phyloP scores from a whole-genome alignment of 208 protist species.

The Trypanosomatidae sp. region DNA sequence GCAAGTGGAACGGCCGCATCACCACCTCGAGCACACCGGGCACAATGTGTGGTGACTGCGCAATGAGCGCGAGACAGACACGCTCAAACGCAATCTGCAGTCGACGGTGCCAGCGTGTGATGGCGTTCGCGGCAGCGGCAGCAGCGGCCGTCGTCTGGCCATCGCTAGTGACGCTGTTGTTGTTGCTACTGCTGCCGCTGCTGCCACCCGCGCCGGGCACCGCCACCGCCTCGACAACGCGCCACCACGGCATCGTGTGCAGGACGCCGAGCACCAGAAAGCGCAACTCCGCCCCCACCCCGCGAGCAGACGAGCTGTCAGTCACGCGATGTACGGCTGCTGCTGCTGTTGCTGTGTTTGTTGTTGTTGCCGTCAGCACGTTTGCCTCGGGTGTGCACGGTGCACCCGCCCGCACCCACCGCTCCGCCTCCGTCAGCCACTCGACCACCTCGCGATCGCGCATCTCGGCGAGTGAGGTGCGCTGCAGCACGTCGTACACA shows the following conservation, averaged over 20 bases:
- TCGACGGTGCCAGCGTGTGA: slow-evolving; percentile 46
- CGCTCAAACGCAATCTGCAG: slow-evolving; percentile 64
- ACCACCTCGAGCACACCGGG: slow-evolving; percentile 59
- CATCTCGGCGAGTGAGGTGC: slow-evolving; percentile 54
- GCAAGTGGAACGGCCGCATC: slow-evolving; percentile 50
- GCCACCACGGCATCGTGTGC: slow-evolving; percentile 75
- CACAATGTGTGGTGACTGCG: slow-evolving; percentile 44
- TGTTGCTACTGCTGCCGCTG: too few species aligned
- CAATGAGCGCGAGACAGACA: slow-evolving; percentile 47
- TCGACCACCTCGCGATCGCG: slow-evolving; percentile 58
- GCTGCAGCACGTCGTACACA: slow-evolving; percentile 46
- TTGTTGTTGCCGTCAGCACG: neutral
- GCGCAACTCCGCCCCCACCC: slow-evolving; percentile 34
- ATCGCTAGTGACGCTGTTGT: too few species aligned
- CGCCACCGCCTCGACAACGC: slow-evolving; percentile 35
- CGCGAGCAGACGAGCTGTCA: neutral
- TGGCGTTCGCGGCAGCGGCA: slow-evolving; percentile 5
- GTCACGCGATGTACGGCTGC: too few species aligned
- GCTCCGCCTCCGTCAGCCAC: slow-evolving; percentile 31
- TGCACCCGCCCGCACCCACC: slow-evolving; percentile 24
- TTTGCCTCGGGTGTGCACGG: neutral
- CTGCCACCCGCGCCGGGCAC: too few species aligned
- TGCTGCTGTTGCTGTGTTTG: neutral
- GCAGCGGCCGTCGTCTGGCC: neutral
- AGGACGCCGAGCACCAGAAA: slow-evolving; percentile 59